Base-by-base conservation (phyloP, 805 yeast genomes). In the Candida gorgasii region DNA sequence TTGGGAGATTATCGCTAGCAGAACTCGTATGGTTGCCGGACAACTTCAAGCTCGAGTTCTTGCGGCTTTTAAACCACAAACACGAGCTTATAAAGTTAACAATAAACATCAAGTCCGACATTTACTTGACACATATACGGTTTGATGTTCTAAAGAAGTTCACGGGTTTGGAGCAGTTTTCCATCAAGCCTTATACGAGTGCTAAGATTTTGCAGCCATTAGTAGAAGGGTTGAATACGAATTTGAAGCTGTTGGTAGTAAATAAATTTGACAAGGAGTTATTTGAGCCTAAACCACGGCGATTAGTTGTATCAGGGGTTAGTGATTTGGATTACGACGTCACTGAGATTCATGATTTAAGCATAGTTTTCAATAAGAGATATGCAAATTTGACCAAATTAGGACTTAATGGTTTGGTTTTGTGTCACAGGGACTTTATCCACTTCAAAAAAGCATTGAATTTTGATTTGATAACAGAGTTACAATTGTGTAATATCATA, bases 1-100 rank as follows among this genome's bases (percentile, higher is more conserved):
- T 73, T 39, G 36, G 33, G 1, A 49, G 47, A 1, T 30, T 32
- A 9, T 48, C 50, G 43, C 56, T 60, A 39, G 50, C 46, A 37
- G 71, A 68, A 43, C 53, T 61, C 34, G 53, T 57, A 33, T 73
- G 62, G 73, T 50, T 45, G 23, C 55, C 47, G 48, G 68, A 54
- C 42, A 67, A 52, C 42, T 68, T 57, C 47, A 54, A 49, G 39
- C 54, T 56, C 12, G 57, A 57, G 19, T 55, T 60, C 31, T 49
- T 73, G 20, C 29, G 50, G n/a, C 36, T 50, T 13, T 31, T 73
- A 13, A 72, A 72, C 2, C 59, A 62, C 41, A 59, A 55, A 36
- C 34, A 39, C 0, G 34, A 49, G 1, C 34, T 72, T 6, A 43
- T 45, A 2, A 49, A 63, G 0, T 49, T 73, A 8, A 50, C 53